These are phyloP conservation scores for Zychaea mexicana DNA, from an alignment of 371 early-diverging fungal genomes.

Conservation along the genomic window DNA sequence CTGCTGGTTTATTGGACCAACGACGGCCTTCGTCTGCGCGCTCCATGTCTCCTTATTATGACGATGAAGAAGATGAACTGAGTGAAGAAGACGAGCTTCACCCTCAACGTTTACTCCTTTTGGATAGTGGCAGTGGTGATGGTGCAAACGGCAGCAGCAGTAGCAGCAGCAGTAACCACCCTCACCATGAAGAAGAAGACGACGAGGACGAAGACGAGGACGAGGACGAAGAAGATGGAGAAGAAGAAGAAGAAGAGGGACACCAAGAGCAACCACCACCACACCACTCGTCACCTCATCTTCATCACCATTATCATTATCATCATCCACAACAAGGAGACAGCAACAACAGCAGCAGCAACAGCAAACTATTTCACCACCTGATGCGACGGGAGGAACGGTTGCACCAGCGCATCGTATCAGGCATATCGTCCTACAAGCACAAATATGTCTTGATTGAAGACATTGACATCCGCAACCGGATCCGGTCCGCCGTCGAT, in stretches of 20 bases:
- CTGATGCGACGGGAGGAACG: slow-evolving; percentile 30
- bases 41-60: slow-evolving; percentile 7
- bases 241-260: slow-evolving; percentile 3
- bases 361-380: slow-evolving; percentile 22
- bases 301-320: neutral
- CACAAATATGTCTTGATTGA: slow-evolving; percentile 51
- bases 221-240: slow-evolving; percentile 10
- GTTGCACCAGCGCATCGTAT: slow-evolving; percentile 40
- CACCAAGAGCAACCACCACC: neutral
- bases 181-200: neutral
- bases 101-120: neutral
- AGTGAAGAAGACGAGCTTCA: slow-evolving; percentile 7
- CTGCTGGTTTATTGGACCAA: slow-evolving; percentile 3
- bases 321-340: neutral
- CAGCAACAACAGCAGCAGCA: slow-evolving; percentile 8
- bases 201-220: slow-evolving; percentile 11
- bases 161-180: neutral
- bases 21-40: neutral
- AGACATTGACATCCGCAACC: slow-evolving; percentile 51
- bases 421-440: slow-evolving; percentile 45
- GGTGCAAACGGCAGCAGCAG: neutral
- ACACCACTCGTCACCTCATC: neutral
- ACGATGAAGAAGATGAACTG: slow-evolving; percentile 1
- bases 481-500: slow-evolving; percentile 45
- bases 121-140: neutral